phyloP scores from a whole-genome alignment of 768 basidiomycete genomes.

The Panellus pusillus region DNA sequence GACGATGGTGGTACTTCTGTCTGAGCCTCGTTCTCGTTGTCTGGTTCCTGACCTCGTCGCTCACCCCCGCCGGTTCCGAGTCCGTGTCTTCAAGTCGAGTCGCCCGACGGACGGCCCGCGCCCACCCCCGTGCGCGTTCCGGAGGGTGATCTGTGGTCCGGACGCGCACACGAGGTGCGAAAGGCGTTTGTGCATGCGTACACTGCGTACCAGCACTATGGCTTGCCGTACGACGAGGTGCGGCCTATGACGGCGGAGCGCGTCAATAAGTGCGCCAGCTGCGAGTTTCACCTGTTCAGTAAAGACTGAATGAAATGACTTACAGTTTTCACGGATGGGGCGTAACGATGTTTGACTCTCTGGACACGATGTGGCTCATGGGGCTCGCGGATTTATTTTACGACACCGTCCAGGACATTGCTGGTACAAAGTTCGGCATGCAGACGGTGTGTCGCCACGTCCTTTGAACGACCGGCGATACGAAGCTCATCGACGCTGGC shows the following conservation, averaged over 20 bases:
- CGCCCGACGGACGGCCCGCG: conserved; percentile 4
- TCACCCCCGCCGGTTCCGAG: conserved; percentile 11
- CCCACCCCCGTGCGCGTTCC: conserved; percentile 5
- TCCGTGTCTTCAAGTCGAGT: conserved; percentile 11
- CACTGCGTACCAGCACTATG: conserved; percentile 49
- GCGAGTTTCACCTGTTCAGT: background rate
- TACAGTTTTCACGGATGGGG: conserved; percentile 75
- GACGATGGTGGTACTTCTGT: conserved; percentile 10
- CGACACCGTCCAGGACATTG: conserved; percentile 54
- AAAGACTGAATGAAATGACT: background rate
- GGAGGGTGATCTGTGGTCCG: conserved; percentile 39
- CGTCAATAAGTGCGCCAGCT: conserved; percentile 52
- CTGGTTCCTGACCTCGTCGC: background rate
- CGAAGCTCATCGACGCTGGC: background rate
- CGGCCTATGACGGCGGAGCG: conserved; percentile 47
- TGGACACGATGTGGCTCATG: conserved; percentile 86
- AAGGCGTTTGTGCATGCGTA: conserved; percentile 64
- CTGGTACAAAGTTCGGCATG: conserved; percentile 14
- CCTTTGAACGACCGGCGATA: background rate
- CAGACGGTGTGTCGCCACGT: background rate
- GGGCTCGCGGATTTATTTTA: conserved; percentile 65
- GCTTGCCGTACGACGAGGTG: conserved; percentile 59
- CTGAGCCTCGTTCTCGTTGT: background rate
- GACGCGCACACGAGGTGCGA: conserved; percentile 54
- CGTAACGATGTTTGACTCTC: conserved; percentile 69